phyloP scores from a whole-genome alignment of 2,329 filamentous ascomycete genomes.

The Verticillium dahliae region DNA sequence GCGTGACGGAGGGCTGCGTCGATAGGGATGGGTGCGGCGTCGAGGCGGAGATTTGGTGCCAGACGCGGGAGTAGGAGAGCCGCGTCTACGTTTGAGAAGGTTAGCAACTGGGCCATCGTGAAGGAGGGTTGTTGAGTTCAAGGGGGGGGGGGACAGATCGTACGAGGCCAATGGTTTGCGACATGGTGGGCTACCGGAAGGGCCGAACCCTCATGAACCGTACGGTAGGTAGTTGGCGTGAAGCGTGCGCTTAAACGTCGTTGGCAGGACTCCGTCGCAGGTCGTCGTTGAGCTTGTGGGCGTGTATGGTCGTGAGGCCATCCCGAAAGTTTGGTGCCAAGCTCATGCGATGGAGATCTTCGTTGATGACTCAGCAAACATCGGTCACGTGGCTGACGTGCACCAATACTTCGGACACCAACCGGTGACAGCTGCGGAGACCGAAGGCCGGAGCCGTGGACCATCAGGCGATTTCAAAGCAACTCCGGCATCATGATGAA shows the following conservation, averaged over 20 bases:
- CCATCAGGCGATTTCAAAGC: conserved; percentile 28
- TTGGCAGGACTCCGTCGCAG: not conserved
- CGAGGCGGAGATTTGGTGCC: conserved; percentile 79
- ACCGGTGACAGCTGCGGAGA: not conserved
- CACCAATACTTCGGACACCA: not conserved
- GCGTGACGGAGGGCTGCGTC: conserved; percentile 49
- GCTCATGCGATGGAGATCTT: not conserved
- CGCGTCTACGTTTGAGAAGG: conserved; percentile 59
- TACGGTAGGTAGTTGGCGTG: not conserved
- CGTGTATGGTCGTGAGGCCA: not conserved
- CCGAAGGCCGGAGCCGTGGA: conserved; percentile 3
- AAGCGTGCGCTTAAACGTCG: not conserved
- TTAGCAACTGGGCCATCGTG: not conserved
- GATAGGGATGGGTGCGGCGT: conserved; percentile 56
- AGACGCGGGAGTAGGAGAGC: conserved; percentile 91
- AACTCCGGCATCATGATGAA: conserved; percentile 15
- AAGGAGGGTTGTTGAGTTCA: not conserved
- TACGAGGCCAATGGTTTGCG: conserved; percentile 73
- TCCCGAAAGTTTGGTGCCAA: conserved; percentile 2
- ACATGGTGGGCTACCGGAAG: conserved; percentile 48
- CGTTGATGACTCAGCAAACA: not conserved
- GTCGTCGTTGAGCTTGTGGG: not conserved
- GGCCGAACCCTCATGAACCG: conserved; percentile 10
- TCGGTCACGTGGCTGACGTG: not conserved
- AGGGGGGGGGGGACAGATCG: conserved; percentile 12